These are phyloP conservation scores for Fusarium musae DNA, from an alignment of 2,329 filamentous ascomycete species.

Conservation along the genomic window DNA sequence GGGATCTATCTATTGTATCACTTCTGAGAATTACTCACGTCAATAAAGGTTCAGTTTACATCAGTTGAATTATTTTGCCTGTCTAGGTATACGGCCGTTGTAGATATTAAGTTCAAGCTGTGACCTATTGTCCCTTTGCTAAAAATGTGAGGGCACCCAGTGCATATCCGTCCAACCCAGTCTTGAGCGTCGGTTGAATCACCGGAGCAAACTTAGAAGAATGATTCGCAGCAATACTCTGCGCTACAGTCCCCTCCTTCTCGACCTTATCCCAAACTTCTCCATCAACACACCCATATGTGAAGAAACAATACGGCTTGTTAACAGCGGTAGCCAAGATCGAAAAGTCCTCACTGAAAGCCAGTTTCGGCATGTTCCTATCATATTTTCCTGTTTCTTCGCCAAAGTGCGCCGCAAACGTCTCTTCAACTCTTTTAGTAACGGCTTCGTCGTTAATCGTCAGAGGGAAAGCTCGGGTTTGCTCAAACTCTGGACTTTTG, in stretches of 20 bases:
- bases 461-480: conserved; percentile 57
- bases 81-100: fast-evolving
- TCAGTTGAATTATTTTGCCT: fast-evolving
- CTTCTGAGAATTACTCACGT: not conserved
- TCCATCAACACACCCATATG: conserved; percentile 27
- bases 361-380: conserved; percentile 52
- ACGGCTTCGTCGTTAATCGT: conserved; percentile 62
- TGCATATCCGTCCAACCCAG: conserved; percentile 21
- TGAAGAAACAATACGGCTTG: conserved; percentile 38
- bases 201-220: conserved; percentile 41
- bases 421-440: conserved; percentile 53
- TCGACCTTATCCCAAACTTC: conserved; percentile 30
- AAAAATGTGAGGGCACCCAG: conserved; percentile 10
- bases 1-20: fast-evolving
- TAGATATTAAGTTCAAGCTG: not conserved
- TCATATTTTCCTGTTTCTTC: conserved; percentile 41
- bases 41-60: fast-evolving
- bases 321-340: conserved; percentile 37
- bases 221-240: conserved; percentile 42
- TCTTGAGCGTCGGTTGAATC: conserved; percentile 39
- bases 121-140: not conserved
- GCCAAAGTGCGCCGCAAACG: conserved; percentile 59
- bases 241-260: conserved; percentile 19
- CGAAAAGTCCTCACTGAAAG: conserved; percentile 67
- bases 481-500: conserved; percentile 55